Percentiles rank a stretch among this genome's conserved stretches.
Evolutionary conservation across 495 filamentous ascomycete species (phyloP).

Genomic region (Penicillium herquei): DNA sequence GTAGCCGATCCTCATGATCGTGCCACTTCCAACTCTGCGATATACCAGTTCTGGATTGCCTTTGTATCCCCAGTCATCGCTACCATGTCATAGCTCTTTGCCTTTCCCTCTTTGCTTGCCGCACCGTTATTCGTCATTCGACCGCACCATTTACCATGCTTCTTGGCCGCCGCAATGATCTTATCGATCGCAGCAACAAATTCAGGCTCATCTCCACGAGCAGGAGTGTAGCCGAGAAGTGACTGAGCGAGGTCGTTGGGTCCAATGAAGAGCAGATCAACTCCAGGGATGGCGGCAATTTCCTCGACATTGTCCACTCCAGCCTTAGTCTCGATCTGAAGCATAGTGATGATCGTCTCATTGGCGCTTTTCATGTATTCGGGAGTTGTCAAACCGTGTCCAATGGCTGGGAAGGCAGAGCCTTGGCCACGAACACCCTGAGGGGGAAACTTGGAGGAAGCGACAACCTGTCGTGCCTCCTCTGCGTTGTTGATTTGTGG

Average conservation of each 20-base stretch:
- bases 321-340: conserved; percentile 31
- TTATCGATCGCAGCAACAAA: conserved; percentile 32
- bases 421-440: conserved; percentile 53
- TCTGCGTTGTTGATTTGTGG: conserved; percentile 40
- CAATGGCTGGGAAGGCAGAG: conserved; percentile 25
- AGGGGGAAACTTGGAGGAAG: conserved; percentile 65
- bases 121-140: conserved; percentile 31
- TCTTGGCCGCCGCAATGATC: conserved; percentile 30
- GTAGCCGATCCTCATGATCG: conserved; percentile 18
- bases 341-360: conserved; percentile 32
- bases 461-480: conserved; percentile 60
- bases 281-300: conserved; percentile 28
- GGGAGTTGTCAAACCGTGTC: conserved; percentile 28
- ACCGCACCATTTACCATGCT: conserved; percentile 32
- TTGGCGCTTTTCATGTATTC: conserved; percentile 34
- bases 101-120: conserved; percentile 22
- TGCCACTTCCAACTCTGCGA: conserved; percentile 32
- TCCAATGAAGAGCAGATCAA: conserved; percentile 35
- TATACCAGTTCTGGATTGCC: conserved; percentile 38
- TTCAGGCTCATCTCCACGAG: conserved; percentile 32
- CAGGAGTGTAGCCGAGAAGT: conserved; percentile 27
- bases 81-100: conserved; percentile 28
- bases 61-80: conserved; percentile 34
- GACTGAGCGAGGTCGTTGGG: conserved; percentile 35
- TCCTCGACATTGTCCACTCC: conserved; percentile 32